Evolutionary conservation across 2,329 filamentous ascomycete species (phyloP).

Genomic region (Fusarium mangiferae): DNA sequence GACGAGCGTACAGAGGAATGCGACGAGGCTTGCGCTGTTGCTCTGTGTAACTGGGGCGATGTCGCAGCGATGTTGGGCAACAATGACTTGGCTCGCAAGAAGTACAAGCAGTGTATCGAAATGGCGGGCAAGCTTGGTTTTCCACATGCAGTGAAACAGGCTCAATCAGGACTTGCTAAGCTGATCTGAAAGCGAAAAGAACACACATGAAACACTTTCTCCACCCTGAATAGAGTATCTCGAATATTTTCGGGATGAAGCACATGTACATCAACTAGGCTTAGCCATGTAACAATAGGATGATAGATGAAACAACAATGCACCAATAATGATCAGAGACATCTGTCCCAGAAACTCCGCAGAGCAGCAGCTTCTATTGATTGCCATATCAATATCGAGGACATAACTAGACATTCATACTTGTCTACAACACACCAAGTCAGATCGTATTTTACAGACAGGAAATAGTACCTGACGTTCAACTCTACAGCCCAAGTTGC

Average conservation of each 20-base stretch:
- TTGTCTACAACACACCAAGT: not conserved
- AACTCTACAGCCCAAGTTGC: slow-evolving; percentile 8
- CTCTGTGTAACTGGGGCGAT: slow-evolving; percentile 87
- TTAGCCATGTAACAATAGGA: slow-evolving; percentile 23
- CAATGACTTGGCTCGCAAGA: slow-evolving; percentile 69
- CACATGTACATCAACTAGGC: slow-evolving; percentile 2
- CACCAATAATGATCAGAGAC: not conserved
- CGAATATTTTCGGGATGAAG: not conserved
- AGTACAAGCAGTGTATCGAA: slow-evolving; percentile 75
- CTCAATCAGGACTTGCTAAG: slow-evolving; percentile 60
- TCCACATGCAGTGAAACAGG: slow-evolving; percentile 61
- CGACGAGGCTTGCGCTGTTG: slow-evolving; percentile 82
- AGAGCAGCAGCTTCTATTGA: not conserved
- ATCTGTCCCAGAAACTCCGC: not conserved
- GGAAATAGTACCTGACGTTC: not conserved
- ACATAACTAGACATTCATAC: not conserved
- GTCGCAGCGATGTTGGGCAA: slow-evolving; percentile 81
- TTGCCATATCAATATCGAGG: not conserved
- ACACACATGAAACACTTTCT: not conserved
- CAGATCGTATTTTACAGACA: slow-evolving; percentile 7
- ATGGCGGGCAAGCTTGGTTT: slow-evolving; percentile 67
- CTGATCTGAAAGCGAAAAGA: slow-evolving; percentile 37
- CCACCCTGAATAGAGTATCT: not conserved
- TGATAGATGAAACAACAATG: not conserved
- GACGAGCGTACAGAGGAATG: slow-evolving; percentile 80